Percentiles rank a stretch among this genome's conserved stretches.
Evolutionary conservation across 2,329 filamentous ascomycete species (phyloP).

Genomic region (Nannizziopsis arthrosporioides): DNA sequence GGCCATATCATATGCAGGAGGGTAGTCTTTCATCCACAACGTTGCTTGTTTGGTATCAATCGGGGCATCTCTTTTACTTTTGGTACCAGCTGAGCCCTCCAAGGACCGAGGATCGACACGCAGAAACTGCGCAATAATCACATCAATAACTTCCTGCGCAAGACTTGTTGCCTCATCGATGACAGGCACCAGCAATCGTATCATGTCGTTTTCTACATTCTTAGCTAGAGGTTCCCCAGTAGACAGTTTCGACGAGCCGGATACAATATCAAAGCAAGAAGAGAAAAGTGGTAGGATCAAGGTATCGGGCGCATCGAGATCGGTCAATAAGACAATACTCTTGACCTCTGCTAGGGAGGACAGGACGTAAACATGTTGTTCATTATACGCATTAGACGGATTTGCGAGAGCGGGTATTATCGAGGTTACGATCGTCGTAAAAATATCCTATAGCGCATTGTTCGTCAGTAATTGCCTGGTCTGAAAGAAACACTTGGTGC

Average conservation of each 20-base stretch:
- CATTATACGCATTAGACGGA: constrained; percentile 79
- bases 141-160: constrained; percentile 72
- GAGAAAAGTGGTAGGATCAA: constrained; percentile 74
- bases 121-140: constrained; percentile 90
- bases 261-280: constrained; percentile 83
- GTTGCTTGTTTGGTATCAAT: constrained; percentile 70
- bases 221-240: constrained; percentile 76
- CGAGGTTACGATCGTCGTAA: constrained; percentile 71
- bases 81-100: constrained; percentile 33
- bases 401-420: constrained; percentile 78
- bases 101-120: constrained; percentile 61
- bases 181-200: constrained; percentile 67
- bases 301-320: constrained; percentile 69
- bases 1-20: constrained; percentile 90
- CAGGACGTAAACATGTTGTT: constrained; percentile 83
- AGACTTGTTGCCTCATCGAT: constrained; percentile 75
- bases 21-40: constrained; percentile 73
- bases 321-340: constrained; percentile 82
- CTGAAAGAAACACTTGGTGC: neutral
- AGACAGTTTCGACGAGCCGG: constrained; percentile 59
- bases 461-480: constrained; percentile 12
- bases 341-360: constrained; percentile 84
- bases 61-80: constrained; percentile 44
- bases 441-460: constrained; percentile 59
- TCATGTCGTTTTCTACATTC: constrained; percentile 89